Evolutionary conservation across 768 basidiomycete species (phyloP), one percentile per base, ranked within the genome.

Genomic region (Crepidotus variabilis): DNA sequence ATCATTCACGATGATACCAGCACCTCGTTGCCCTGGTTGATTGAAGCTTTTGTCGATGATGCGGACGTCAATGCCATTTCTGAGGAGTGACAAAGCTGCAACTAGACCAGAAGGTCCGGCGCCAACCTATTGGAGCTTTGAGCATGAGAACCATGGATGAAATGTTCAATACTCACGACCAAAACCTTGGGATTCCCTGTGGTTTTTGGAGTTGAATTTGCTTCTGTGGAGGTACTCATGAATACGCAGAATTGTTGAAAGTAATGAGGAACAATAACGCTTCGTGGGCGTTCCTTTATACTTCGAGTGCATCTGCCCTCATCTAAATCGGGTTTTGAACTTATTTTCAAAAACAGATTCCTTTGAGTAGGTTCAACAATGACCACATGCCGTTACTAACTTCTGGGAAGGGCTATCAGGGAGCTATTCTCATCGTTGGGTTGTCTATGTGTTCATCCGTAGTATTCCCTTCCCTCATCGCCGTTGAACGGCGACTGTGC

Each of bases 51-150:
- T 80, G 54, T 83, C 77, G 48, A 84, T 77, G 21, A 85, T 73
- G 18, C 79, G 77, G 7, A 83, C 77, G 6, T 76, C 70, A 22
- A 82, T 63, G 2, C 75, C 71, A 61, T 80, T 79, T 23, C 68
- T 69, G 22, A 75, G 59, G 21, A 80, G 72, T 1, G 69, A 58
- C 1, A 78, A 67, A 6, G 76, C 77, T 52, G 71, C 67, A 33
- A 77, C 72, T 5, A 79, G 70, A 35, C 80, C 78, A 22, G 76
- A 71, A 6, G 79, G 77, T 11, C 78, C 78, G 21, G 71, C 75
- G 33, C 78, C 79, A 8, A 36, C 35, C 35, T 36, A 16, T 36
- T 8, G 16, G 9, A 36, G 35, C 16, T 8, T 36, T 8, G 16
- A 36, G 35, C 35, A 16, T 8, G 16, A 16, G 35, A 36, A 36